Evolutionary conservation across 306 rosid species (phyloP).

Genomic region (Quercus agrifolia): DNA sequence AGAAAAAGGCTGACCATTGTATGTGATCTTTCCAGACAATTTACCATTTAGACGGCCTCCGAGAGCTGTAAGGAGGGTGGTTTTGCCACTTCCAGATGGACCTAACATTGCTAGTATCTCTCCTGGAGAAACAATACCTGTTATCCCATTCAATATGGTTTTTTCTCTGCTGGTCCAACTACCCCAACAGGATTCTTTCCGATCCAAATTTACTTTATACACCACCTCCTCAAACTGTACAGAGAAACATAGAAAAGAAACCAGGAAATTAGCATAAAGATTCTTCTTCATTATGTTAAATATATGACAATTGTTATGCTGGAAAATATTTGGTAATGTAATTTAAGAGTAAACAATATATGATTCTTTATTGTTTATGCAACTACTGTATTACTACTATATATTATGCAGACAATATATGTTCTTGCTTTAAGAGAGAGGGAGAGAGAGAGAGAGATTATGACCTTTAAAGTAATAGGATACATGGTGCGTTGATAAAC

Average conservation of each 20-base stretch:
- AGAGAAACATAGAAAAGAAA: constrained; percentile 8
- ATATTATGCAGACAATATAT: background rate
- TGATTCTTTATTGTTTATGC: background rate
- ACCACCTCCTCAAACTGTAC: constrained; percentile 87
- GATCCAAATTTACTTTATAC: constrained; percentile 77
- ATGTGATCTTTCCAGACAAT: constrained; percentile 74
- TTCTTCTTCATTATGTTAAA: background rate
- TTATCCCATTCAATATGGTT: constrained; percentile 68
- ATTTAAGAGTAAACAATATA: background rate
- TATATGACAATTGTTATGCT: background rate
- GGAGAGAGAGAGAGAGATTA: background rate
- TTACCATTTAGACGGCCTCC: constrained; percentile 84
- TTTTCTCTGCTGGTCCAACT: constrained; percentile 56
- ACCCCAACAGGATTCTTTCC: constrained; percentile 45
- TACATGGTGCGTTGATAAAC: constrained; percentile 53
- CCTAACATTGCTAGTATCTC: constrained; percentile 96
- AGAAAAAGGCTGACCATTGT: constrained; percentile 74
- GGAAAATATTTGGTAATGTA: constrained; percentile 15
- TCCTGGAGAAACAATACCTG: constrained; percentile 87
- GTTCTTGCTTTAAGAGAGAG: constrained; percentile 2
- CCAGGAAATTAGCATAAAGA: constrained; percentile 7
- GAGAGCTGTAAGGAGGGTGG: constrained; percentile 90
- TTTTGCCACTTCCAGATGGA: constrained; percentile 97
- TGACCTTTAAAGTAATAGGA: constrained; percentile 83
- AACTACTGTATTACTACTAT: background rate